Base-by-base conservation (phyloP, 148 eudicot genomes). In the Heliosperma pusillum region DNA sequence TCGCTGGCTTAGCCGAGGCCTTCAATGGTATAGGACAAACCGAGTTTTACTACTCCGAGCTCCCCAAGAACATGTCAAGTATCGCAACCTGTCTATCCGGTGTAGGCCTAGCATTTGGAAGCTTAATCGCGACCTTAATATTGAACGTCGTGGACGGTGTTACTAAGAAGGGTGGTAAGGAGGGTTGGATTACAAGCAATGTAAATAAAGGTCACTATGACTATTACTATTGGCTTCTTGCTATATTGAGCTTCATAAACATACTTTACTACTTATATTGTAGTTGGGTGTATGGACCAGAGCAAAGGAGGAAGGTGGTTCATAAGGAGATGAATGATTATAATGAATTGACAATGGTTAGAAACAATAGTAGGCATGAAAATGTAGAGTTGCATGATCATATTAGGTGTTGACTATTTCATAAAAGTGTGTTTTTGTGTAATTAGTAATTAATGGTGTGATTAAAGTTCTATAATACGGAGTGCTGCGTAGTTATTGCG, bases 1-100 rank as follows among this genome's bases (percentile, higher is more conserved):
- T 95, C 45, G 72, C 65, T n/a, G 99, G 98, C n/a, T 64, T 92
- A 50, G 93, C 98, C 0, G 98, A 94, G 80, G 93, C 93, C 2
- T 87, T 90, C 61, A 89, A 86, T 30, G 87, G 86, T 0, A 85
- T 93, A 4, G 93, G 85, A 4, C 96, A 90, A 57, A 90, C 82
- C 0, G 97, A 94, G 77, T 94, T 94, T 45, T 94, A 82, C 80
- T 94, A 91, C 80, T 78, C 90, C 0, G 98, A 94, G 82, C 80
- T 94, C 78, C 92, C 98, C 0, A 89, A 88, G 77, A 89, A 88
- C 75, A 91, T 93, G 93, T 88, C 98, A 0, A 93, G 98, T 73
- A 71, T 93, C 15, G 98, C 97, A 0, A 63, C 90, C 0, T 74
- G 83, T 7, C 77, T 91, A 4, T 72, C 79, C 1, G 83, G 86